Percentiles rank a stretch among this genome's conserved stretches.
Conservation (phyloP, 208 protist genomes). For the Wallacemonas rigidus region DNA sequence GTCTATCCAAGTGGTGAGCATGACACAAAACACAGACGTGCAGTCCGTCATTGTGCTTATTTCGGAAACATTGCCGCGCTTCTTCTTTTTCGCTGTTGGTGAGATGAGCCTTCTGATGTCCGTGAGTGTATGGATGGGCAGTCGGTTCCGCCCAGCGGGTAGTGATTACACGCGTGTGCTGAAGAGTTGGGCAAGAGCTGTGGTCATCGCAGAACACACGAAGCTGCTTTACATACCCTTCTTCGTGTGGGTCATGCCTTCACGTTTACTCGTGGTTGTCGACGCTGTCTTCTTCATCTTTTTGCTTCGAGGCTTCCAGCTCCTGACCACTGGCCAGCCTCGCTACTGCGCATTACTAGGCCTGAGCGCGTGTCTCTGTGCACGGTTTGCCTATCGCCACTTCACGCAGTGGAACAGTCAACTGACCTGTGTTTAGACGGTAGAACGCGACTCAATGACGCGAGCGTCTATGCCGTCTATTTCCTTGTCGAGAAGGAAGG, state of each 20-base stretch:
- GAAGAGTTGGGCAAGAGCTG: constrained; percentile 53
- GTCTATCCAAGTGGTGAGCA: constrained; percentile 60
- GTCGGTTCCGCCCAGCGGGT: constrained; percentile 25
- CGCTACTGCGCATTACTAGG: constrained; percentile 33
- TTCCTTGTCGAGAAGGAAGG: too few relatives aligned
- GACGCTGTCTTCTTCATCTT: constrained; percentile 76
- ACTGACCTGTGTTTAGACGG: constrained; percentile 5
- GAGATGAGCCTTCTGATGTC: constrained; percentile 64
- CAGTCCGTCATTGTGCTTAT: constrained; percentile 1
- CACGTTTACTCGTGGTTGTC: constrained; percentile 56
- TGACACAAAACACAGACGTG: constrained; percentile 39
- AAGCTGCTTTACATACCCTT: constrained; percentile 77
- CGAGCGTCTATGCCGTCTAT: too few relatives aligned
- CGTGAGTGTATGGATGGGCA: constrained; percentile 57
- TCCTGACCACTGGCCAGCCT: constrained; percentile 30
- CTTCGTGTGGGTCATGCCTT: constrained; percentile 77
- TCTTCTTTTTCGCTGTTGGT: constrained; percentile 60
- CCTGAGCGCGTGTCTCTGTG: constrained; percentile 31
- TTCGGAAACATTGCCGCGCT: constrained; percentile 33
- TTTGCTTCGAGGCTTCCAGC: constrained; percentile 55
- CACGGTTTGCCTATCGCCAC: constrained; percentile 59
- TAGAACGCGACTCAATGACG: too few relatives aligned
- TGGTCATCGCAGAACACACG: constrained; percentile 51
- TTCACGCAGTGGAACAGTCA: constrained; percentile 64
- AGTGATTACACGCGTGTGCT: constrained; percentile 38